These are phyloP conservation scores for Cryptococcus sp. DNA, from an alignment of 1,284 basidiomycete genomes.

Conservation along the genomic window DNA sequence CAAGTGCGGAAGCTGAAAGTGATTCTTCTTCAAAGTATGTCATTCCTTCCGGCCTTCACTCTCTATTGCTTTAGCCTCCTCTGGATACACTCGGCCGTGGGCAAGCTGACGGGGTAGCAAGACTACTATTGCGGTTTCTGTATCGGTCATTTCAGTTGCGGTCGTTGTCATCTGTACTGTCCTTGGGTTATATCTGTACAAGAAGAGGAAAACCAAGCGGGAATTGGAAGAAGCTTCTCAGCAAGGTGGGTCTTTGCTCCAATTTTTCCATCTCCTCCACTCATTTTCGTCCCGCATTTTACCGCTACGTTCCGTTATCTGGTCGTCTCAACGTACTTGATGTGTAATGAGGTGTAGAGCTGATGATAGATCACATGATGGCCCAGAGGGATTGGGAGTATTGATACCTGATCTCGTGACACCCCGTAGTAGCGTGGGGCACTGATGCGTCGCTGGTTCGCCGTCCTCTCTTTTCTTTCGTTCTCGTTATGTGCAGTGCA, in stretches of 20 bases:
- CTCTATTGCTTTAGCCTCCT: background rate
- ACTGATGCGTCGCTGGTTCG: too few relatives aligned
- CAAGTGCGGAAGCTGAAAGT: background rate
- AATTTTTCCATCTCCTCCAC: background rate
- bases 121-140: background rate
- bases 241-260: background rate
- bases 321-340: too few relatives aligned
- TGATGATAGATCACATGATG: too few relatives aligned
- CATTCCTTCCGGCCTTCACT: background rate
- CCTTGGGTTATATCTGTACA: background rate
- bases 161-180: background rate
- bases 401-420: too few relatives aligned
- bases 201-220: background rate
- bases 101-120: background rate
- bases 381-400: too few relatives aligned
- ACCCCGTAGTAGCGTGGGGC: too few relatives aligned
- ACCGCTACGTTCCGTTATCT: too few relatives aligned
- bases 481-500: too few relatives aligned
- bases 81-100: background rate
- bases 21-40: background rate
- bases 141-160: background rate
- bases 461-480: too few relatives aligned
- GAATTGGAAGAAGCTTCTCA: background rate
- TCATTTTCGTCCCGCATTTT: too few relatives aligned
- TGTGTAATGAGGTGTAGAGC: too few relatives aligned